Evolutionary conservation across 495 filamentous ascomycete genomes (phyloP).

Genomic region (Cenococcum geophilum): DNA sequence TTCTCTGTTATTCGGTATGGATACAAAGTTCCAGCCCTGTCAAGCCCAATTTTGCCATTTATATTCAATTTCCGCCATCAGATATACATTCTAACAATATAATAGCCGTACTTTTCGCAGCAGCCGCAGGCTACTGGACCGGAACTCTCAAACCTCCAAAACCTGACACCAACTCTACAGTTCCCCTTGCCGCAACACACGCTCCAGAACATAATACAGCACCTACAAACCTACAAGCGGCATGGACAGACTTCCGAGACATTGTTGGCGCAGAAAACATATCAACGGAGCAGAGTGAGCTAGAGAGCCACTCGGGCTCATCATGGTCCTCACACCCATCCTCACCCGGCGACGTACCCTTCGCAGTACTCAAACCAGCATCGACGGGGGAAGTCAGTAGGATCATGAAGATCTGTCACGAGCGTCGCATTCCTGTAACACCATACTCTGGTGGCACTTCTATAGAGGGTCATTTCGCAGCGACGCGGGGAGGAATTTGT

Average conservation of each 20-base stretch:
- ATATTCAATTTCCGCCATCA: background rate
- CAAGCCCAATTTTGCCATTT: background rate
- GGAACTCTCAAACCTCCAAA: slow-evolving; percentile 49
- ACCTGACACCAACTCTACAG: slow-evolving; percentile 65
- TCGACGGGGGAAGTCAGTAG: slow-evolving; percentile 48
- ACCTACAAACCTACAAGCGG: slow-evolving; percentile 75
- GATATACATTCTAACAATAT: background rate
- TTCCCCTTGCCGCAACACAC: slow-evolving; percentile 54
- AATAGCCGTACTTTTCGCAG: slow-evolving; percentile 53
- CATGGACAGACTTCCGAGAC: slow-evolving; percentile 83
- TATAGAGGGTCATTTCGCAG: slow-evolving; percentile 73
- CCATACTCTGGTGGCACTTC: slow-evolving; percentile 71
- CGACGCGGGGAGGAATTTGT: slow-evolving; percentile 68
- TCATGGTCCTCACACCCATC: slow-evolving; percentile 80
- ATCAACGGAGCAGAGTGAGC: slow-evolving; percentile 61
- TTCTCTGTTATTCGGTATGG: slow-evolving; percentile 59
- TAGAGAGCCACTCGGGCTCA: slow-evolving; percentile 68
- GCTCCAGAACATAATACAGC: slow-evolving; percentile 65
- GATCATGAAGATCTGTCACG: slow-evolving; percentile 71
- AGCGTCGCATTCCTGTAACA: slow-evolving; percentile 64
- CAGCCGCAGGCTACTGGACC: slow-evolving; percentile 61
- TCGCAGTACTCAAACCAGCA: slow-evolving; percentile 36
- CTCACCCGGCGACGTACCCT: slow-evolving; percentile 30
- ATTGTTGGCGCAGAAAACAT: slow-evolving; percentile 84
- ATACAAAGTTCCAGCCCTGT: background rate